Base-by-base conservation (phyloP, 148 eudicot species). In the Amaranthus palmeri region DNA sequence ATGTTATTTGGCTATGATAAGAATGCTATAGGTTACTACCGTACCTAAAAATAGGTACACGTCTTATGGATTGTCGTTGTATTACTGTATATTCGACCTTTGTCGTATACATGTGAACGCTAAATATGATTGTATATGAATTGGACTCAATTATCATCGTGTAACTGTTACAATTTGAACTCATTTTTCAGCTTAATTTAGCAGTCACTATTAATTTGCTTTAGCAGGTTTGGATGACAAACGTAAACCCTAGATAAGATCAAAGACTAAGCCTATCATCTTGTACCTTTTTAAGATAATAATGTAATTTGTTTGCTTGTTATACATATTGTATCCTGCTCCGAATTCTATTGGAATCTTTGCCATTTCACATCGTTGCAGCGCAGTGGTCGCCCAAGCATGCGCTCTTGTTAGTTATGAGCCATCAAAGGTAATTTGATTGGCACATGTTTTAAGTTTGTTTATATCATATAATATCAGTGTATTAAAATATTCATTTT, bases 291-390 rank as follows among this genome's bases (percentile, higher is more conserved):
- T 40, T 18, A 46, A 68, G 45, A 6, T 58, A 58, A 10, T 13
- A 67, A 43, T 57, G 55, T 80, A 36, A 80, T 59, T 15, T 18
- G 8, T 10, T 72, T 18, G 50, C 60, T 60, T 62, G 61, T 55
- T 47, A 48, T 61, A 42, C 36, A 25, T 62, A 52, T 74, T 18
- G 65, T 83, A 93, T 97, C 98, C 98, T 93, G 98, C 97, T 93
- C 98, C 98, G 92, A 97, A 89, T 81, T 89, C 91, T 74, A 96
- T 91, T 85, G 98, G 97, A 81, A 91, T 93, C 78, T 91, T 93
- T 83, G 92, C 98, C 82, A 89, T 93, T 84, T 91, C 98, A 76
- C 90, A 86, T 65, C 83, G 86, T 73, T 81, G 91, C 76, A 83
- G 74, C 77, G 97, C 96, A 79, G 97, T 93, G 87, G 98, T 97